Evolutionary conservation across 495 filamentous ascomycete genomes (phyloP).

Genomic region (Trichocladium uniseriatum): DNA sequence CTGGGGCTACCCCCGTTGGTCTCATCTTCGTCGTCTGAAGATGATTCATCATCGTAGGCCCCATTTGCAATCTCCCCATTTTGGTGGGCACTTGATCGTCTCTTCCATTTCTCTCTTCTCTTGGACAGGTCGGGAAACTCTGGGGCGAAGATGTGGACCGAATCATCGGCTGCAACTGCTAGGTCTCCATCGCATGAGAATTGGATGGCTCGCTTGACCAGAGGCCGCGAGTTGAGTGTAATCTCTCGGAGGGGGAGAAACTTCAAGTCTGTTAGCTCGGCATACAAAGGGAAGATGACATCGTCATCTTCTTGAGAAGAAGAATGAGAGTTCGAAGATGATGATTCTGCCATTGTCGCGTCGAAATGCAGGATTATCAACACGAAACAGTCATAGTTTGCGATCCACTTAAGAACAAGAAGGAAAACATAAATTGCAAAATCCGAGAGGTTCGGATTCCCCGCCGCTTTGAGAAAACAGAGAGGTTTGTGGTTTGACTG

Average conservation of each 20-base stretch:
- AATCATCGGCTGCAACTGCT: conserved; percentile 40
- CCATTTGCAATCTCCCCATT: background rate
- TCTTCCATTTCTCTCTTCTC: conserved; percentile 7
- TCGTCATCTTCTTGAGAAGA: no score
- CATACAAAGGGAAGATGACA: background rate
- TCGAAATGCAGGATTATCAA: no score
- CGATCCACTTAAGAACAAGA: no score
- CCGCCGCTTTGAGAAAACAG: no score
- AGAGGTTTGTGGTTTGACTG: no score
- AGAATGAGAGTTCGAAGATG: no score
- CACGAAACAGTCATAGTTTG: background rate
- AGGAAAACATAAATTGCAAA: no score
- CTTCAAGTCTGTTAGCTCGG: conserved; percentile 10
- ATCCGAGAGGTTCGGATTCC: no score
- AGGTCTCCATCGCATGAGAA: conserved; percentile 44
- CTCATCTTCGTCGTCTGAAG: conserved; percentile 16
- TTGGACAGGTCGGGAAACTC: conserved; percentile 28
- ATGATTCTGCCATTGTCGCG: no score
- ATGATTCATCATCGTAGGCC: conserved; percentile 11
- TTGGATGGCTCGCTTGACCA: conserved; percentile 36
- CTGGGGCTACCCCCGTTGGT: background rate
- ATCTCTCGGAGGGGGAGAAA: conserved; percentile 36
- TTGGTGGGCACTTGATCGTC: background rate
- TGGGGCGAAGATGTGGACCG: conserved; percentile 38
- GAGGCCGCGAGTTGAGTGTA: conserved; percentile 31